A percentile compares a stretch with the other conserved stretches of the same genome.
Evolutionary conservation across 2,329 filamentous ascomycete genomes (phyloP).

Genomic region (Trichoderma harzianum): DNA sequence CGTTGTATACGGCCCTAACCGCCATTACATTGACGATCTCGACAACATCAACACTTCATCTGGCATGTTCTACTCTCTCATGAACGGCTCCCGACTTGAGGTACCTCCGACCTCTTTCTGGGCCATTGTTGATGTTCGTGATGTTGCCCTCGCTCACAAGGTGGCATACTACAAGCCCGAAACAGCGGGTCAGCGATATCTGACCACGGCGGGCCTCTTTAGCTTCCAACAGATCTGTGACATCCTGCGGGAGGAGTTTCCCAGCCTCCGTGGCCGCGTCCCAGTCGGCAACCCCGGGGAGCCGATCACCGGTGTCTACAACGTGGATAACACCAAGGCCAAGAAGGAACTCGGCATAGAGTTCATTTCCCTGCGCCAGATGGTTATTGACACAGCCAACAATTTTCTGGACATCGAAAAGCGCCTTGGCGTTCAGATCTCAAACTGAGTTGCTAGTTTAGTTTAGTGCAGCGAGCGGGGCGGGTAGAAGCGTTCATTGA

Average conservation of each 20-base stretch:
- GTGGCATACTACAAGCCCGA: conserved; percentile 21
- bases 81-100: conserved; percentile 28
- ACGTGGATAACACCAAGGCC: neutral
- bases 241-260: conserved; percentile 46
- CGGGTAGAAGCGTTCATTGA: neutral
- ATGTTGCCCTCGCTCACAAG: conserved; percentile 29
- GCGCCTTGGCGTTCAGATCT: neutral
- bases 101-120: conserved; percentile 22
- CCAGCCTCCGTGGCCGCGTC: conserved; percentile 46
- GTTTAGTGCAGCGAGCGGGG: neutral
- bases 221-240: conserved; percentile 40
- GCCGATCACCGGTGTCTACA: conserved; percentile 3
- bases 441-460: neutral
- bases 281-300: conserved; percentile 31
- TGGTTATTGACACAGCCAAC: conserved; percentile 8
- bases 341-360: conserved; percentile 12
- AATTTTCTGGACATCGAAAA: conserved; percentile 1
- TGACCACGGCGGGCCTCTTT: conserved; percentile 26
- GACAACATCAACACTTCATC: conserved; percentile 26
- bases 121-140: conserved; percentile 29
- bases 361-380: neutral
- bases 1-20: conserved; percentile 28
- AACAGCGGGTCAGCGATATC: conserved; percentile 29
- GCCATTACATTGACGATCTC: conserved; percentile 19
- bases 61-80: conserved; percentile 28